These are phyloP conservation scores for Amphichorda felina DNA, from an alignment of 2,329 filamentous ascomycete genomes.

Conservation along the genomic window DNA sequence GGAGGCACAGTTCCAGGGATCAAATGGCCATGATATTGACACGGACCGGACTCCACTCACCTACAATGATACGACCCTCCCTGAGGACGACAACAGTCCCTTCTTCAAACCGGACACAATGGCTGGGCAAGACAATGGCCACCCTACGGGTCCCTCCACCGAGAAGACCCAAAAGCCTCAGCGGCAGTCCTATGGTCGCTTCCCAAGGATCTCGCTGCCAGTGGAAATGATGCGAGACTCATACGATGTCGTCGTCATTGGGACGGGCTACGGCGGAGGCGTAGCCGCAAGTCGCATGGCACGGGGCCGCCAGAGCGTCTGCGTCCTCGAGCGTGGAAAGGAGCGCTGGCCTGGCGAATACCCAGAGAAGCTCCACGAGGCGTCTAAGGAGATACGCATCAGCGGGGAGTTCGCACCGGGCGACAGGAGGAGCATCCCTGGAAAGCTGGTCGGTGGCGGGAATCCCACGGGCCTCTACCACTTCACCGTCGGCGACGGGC, in stretches of 20 bases:
- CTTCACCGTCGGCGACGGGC: constrained; percentile 48
- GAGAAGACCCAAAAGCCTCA: not conserved
- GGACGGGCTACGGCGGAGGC: constrained; percentile 57
- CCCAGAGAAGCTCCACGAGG: constrained; percentile 33
- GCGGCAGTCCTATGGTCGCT: not conserved
- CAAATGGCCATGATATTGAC: no score
- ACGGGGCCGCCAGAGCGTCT: constrained; percentile 42
- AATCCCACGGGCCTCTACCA: constrained; percentile 52
- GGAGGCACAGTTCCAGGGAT: no score
- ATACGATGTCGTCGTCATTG: constrained; percentile 57
- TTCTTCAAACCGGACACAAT: no score
- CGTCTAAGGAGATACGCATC: constrained; percentile 39
- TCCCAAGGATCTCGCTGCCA: constrained; percentile 41
- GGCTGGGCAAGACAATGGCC: no score
- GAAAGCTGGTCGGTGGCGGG: constrained; percentile 23
- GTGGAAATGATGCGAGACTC: constrained; percentile 41
- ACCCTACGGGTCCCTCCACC: not conserved
- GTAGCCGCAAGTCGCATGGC: constrained; percentile 56
- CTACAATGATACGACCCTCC: no score
- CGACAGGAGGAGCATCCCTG: constrained; percentile 18
- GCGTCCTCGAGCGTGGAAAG: constrained; percentile 50
- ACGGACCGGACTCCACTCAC: no score
- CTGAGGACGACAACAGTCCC: no score
- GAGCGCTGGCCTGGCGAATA: constrained; percentile 59
- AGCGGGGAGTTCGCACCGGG: constrained; percentile 39